These are phyloP conservation scores for Diplodia sapinea DNA, from an alignment of 2,329 filamentous ascomycete genomes.

Conservation along the genomic window DNA sequence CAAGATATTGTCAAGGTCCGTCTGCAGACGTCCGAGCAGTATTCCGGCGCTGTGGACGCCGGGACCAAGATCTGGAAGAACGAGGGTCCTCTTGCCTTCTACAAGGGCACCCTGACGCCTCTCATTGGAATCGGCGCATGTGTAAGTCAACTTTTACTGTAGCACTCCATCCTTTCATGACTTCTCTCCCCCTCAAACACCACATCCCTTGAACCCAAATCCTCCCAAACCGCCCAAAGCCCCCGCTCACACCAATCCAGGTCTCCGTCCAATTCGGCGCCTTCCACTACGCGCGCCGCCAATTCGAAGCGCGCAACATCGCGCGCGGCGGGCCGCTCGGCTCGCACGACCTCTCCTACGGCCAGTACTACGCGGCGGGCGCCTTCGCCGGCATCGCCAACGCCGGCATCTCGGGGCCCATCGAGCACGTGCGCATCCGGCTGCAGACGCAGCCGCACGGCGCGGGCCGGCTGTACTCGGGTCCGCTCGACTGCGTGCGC, in stretches of 20 bases:
- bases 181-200: no score
- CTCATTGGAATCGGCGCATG: slow-evolving; percentile 96
- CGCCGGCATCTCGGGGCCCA: slow-evolving; percentile 83
- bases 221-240: no score
- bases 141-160: slow-evolving; percentile 55
- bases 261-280: slow-evolving; percentile 96
- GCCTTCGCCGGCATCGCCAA: slow-evolving; percentile 94
- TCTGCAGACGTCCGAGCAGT: slow-evolving; percentile 84
- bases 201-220: no score
- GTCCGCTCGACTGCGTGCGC: slow-evolving; percentile 87
- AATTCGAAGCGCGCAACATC: slow-evolving; percentile 77
- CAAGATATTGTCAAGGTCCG: slow-evolving; percentile 96
- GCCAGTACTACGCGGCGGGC: slow-evolving; percentile 87
- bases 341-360: slow-evolving; percentile 67
- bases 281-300: slow-evolving; percentile 89
- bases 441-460: slow-evolving; percentile 96
- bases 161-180: no score
- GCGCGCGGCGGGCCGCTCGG: slow-evolving; percentile 42
- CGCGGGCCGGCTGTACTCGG: slow-evolving; percentile 74
- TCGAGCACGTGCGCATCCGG: slow-evolving; percentile 95
- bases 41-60: slow-evolving; percentile 78
- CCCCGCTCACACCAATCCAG: slow-evolving; percentile 38
- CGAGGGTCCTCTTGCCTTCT: slow-evolving; percentile 91
- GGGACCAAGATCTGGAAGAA: slow-evolving; percentile 83
- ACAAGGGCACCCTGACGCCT: slow-evolving; percentile 96